Base-by-base conservation (phyloP, 257 asterid species). In the Salvia splendens region DNA sequence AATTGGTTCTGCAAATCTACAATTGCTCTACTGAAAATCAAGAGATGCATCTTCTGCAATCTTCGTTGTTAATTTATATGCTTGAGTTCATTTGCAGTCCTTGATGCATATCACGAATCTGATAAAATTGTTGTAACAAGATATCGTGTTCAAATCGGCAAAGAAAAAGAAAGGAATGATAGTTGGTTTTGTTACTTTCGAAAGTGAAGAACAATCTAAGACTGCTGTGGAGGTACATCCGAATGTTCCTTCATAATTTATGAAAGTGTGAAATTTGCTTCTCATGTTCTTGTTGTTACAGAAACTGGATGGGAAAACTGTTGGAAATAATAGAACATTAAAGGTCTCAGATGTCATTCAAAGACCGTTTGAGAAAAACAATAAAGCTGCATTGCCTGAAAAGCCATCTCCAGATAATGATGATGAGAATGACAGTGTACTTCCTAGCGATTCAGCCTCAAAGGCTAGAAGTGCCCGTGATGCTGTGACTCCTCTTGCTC, bases 401-500 rank as follows among this genome's bases (percentile, higher is more conserved):
- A 77, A 67, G 17, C 65, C 72, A 64, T 57, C 80, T 10, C 45
- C 49, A 32, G 79, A 12, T 46, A 59, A 41, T 69, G 89, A 75
- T 76, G 86, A 75, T 47, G 86, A 64, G 14, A 79, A 69, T 55
- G 90, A 71, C 59, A 73, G 41, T 68, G 61, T 70, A 64, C 61
- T 73, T 67, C 52, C 77, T 51, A 72, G 70, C 35, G 79, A 72
- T 67, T 72, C 87, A 12, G 78, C 50, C 67, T 42, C 61, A 65
- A 87, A 71, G 84, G 77, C 82, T 78, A 84, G 90, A 81, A 85
- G 80, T 66, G 96, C 71, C 16, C 96, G 96, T 36, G 86, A 85
- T 79, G 97, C 57, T 49, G 99, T 91, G 82, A 91, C 99, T 77
- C 96, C 99, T 55, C 96, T 94, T 80, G 92, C 97, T 68, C 89